Evolutionary conservation across 2,329 filamentous ascomycete species (phyloP), one percentile per base, ranked within the genome.

Genomic region (Chrysoporthe deuterocubensis): DNA sequence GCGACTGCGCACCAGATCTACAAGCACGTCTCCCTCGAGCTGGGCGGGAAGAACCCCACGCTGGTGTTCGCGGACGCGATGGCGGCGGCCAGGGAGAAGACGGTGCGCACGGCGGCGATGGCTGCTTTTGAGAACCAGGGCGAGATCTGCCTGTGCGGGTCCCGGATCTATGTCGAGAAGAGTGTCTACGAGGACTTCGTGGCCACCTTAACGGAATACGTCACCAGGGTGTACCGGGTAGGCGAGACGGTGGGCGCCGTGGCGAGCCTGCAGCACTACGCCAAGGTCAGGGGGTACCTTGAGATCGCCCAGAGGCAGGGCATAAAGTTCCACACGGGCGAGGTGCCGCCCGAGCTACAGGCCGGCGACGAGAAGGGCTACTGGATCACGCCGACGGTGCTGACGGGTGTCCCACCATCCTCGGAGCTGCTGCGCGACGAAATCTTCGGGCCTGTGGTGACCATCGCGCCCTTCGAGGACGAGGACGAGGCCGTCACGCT

Each of bases 31-130:
- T 76, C 71, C 40, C 73, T 75, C 52, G 76, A 75, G 71, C 73
- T 76, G 54, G 84, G 85, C 43, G 84, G 85, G 62, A 86, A 87
- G 75, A 84, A 81, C 42, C 83, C 85, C 1, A 79, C 83, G 13
- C 72, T 87, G 18, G 81, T 87, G 13, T 86, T 87, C 69, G 80
- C 82, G 7, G 85, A 87, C 71, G 59, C 67, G n/a, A 7, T 69
- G 37, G 44, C 40, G 3, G 83, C 84, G 9, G 81, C 84, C 62
- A 71, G 84, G 32, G 82, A 84, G n/a, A 82, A 83, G 71, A 83
- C 85, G 9, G 85, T 90, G 60, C 87, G 88, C 71, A 71, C 73
- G 8, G 74, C 75, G 1, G 74, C 74, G 16, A 72, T 65, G 48
- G 75, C 73, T 0, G 73, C 74, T 0, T 78, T 78, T 58, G 75